These are phyloP conservation scores for Tylopilus sp. DNA, from an alignment of 768 basidiomycete genomes.

Conservation along the genomic window DNA sequence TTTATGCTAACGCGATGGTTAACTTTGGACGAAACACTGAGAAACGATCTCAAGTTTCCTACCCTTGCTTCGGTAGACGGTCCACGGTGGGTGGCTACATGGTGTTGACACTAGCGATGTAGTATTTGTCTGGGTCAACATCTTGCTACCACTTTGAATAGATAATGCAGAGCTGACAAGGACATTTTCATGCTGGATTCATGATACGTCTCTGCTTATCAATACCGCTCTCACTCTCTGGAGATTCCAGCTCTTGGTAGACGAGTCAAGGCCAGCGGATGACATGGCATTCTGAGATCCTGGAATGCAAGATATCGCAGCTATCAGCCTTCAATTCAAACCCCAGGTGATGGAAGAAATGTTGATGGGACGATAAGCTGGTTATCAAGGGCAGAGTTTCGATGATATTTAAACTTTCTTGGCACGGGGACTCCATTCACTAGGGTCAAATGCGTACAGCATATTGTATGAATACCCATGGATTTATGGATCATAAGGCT, in stretches of 20 bases:
- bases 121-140: slow-evolving; percentile 62
- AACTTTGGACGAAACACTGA: slow-evolving; percentile 21
- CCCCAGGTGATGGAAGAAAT: slow-evolving; percentile 32
- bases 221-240: slow-evolving; percentile 58
- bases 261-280: slow-evolving; percentile 50
- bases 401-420: too few species aligned
- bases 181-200: neutral
- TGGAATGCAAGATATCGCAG: slow-evolving; percentile 26
- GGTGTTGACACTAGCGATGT: neutral
- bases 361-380: neutral
- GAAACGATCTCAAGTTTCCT: slow-evolving; percentile 45
- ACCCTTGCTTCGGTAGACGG: slow-evolving; percentile 51
- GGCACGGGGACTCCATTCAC: too few species aligned
- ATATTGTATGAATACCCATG: too few species aligned
- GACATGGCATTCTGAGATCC: slow-evolving; percentile 47
- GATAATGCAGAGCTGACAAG: neutral
- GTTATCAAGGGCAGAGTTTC: neutral
- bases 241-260: slow-evolving; percentile 51
- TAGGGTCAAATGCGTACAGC: too few species aligned
- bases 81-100: slow-evolving; percentile 13
- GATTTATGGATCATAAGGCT: too few species aligned
- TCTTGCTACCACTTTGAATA: slow-evolving; percentile 32
- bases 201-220: slow-evolving; percentile 56
- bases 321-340: slow-evolving; percentile 52
- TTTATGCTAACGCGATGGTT: slow-evolving; percentile 37